These are phyloP conservation scores for Viridothelium virens DNA, from an alignment of 495 filamentous ascomycete species.

Conservation along the genomic window DNA sequence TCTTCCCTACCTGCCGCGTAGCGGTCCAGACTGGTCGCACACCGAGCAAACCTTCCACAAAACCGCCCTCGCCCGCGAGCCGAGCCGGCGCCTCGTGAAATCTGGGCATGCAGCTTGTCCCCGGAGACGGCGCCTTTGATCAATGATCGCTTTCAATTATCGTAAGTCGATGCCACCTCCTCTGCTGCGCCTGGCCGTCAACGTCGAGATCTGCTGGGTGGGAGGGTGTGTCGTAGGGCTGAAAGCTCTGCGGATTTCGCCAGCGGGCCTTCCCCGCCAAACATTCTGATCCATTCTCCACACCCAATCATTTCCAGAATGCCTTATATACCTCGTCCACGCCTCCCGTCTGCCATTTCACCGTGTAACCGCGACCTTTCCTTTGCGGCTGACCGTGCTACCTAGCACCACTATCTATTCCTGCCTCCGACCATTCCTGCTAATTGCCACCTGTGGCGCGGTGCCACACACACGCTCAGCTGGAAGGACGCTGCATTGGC, in stretches of 20 bases:
- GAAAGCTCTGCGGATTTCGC: conserved; percentile 5
- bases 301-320: conserved; percentile 4
- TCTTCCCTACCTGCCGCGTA: neutral
- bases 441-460: conserved; percentile 7
- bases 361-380: conserved; percentile 5
- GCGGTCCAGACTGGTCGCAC: conserved; percentile 9
- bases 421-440: neutral
- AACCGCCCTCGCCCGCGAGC: conserved; percentile 8
- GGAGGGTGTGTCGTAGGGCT: conserved; percentile 5
- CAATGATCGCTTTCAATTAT: neutral
- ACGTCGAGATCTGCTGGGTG: neutral
- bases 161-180: neutral
- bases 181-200: neutral
- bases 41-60: conserved; percentile 9
- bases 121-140: neutral
- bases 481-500: neutral
- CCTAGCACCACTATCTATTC: neutral
- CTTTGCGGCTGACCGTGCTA: conserved; percentile 3
- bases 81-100: conserved; percentile 7
- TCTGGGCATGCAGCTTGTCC: conserved; percentile 7
- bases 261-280: conserved; percentile 8
- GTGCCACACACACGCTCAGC: conserved; percentile 7
- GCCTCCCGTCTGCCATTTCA: neutral
- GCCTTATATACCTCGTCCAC: neutral
- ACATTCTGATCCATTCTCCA: neutral